Evolutionary conservation across 176 grass and related monocot genomes (phyloP), one percentile per base, ranked within the genome.

Genomic region (Zea luxurians): DNA sequence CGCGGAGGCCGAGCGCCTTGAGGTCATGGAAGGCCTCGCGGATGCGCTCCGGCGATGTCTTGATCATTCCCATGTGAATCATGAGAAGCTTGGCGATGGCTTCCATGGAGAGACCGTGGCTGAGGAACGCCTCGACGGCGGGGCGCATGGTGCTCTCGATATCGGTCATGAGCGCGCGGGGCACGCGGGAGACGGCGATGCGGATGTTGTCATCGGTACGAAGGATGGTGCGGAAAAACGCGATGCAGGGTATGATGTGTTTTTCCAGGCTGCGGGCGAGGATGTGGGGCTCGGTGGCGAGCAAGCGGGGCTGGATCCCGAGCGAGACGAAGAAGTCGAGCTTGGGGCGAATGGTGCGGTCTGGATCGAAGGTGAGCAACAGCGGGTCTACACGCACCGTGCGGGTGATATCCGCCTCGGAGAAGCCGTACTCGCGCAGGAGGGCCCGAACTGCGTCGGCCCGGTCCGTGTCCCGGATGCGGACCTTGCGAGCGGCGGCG

Each of bases 311-410:
- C 53, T 52, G 2, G 70, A 86, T 18, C 16, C 81, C 80, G 36
- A 86, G 37, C 66, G 61, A 69, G 43, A 34, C 62, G 41, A 90
- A 74, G 40, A 85, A 68, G 8, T 90, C 87, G 47, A 93, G 75
- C 73, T 93, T 90, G 36, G 66, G 80, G 80, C 76, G 75, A 44
- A 93, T 8, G 47, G 66, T 81, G 17, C 20, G 57, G 18, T 82
- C 64, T 8, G 81, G 72, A 7, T 82, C 61, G 49, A 68, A 0
- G 48, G 18, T 10, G 79, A 90, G 84, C 35, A 90, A 0, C 36
- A 5, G 0, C 21, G 73, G 18, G 35, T 15, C 4, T 2, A 7
- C 1, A 52, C 50, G 37, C 37, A 67, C 13, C 9, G 66, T 27
- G 12, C 1, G 7, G 64, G 79, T 8, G 54, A 93, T 48, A 35